These are phyloP conservation scores for Raphanus hybrid DNA, from an alignment of 441 rosid genomes.

Conservation along the genomic window DNA sequence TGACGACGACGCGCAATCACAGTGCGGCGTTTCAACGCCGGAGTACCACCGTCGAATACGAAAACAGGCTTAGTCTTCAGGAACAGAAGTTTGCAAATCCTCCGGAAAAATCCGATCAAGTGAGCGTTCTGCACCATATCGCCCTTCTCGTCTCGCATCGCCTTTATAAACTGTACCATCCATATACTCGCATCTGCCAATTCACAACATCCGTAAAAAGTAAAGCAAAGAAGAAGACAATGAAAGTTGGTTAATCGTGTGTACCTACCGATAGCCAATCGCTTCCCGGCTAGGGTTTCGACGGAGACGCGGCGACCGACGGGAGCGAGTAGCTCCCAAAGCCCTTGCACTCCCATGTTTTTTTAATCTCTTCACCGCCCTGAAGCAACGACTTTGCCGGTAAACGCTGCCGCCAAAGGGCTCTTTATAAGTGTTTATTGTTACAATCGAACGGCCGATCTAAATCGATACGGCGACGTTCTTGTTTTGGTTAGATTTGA, in stretches of 20 bases:
- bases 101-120: constrained; percentile 85
- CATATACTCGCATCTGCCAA: constrained; percentile 89
- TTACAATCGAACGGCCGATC: neutral
- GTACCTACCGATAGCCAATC: constrained; percentile 76
- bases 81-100: constrained; percentile 89
- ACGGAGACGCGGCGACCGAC: constrained; percentile 98
- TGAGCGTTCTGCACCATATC: constrained; percentile 95
- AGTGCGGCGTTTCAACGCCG: constrained; percentile 91
- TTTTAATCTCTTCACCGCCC: neutral
- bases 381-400: constrained; percentile 13
- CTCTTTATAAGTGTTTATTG: neutral
- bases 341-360: constrained; percentile 92
- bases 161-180: constrained; percentile 98
- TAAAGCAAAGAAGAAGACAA: neutral
- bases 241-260: neutral
- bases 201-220: neutral
- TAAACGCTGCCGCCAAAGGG: constrained; percentile 16
- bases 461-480: neutral
- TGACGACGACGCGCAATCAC: constrained; percentile 91
- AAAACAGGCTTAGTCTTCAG: constrained; percentile 87
- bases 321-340: constrained; percentile 93
- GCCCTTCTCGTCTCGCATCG: constrained; percentile 96
- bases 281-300: constrained; percentile 87
- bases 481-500: neutral
- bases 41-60: constrained; percentile 95